These are phyloP conservation scores for Amborella trichopoda DNA, from an alignment of 164 flowering plant species.

Conservation along the genomic window DNA sequence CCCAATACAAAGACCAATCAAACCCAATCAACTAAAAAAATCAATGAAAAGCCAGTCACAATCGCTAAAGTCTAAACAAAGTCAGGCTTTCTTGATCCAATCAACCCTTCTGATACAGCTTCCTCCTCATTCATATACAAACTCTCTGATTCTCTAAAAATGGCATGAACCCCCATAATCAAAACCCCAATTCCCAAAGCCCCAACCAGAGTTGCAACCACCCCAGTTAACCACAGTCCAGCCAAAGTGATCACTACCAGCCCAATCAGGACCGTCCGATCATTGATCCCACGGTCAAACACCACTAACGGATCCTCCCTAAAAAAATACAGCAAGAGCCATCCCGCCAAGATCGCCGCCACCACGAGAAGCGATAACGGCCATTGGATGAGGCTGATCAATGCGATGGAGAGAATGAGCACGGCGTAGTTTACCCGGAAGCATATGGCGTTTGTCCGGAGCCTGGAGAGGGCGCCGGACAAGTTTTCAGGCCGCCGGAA, in stretches of 20 bases:
- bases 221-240: neutral
- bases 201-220: neutral
- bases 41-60: neutral
- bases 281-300: neutral
- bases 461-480: constrained; percentile 1
- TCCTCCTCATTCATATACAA: constrained; percentile 8
- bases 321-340: constrained; percentile 2
- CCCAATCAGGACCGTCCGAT: neutral
- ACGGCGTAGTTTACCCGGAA: constrained; percentile 9
- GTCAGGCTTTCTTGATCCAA: neutral
- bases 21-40: neutral
- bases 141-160: constrained; percentile 4
- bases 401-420: neutral
- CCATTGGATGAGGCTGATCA: neutral
- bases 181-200: neutral
- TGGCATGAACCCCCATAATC: constrained; percentile 1
- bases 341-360: neutral
- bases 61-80: neutral
- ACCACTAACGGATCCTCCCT: constrained; percentile 5
- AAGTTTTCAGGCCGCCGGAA: constrained; percentile 3
- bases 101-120: constrained; percentile 6
- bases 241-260: neutral
- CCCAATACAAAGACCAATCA: neutral
- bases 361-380: constrained; percentile 3
- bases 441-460: neutral